These are phyloP conservation scores for Mycogone perniciosa DNA, from an alignment of 2,329 filamentous ascomycete species.

Conservation along the genomic window DNA sequence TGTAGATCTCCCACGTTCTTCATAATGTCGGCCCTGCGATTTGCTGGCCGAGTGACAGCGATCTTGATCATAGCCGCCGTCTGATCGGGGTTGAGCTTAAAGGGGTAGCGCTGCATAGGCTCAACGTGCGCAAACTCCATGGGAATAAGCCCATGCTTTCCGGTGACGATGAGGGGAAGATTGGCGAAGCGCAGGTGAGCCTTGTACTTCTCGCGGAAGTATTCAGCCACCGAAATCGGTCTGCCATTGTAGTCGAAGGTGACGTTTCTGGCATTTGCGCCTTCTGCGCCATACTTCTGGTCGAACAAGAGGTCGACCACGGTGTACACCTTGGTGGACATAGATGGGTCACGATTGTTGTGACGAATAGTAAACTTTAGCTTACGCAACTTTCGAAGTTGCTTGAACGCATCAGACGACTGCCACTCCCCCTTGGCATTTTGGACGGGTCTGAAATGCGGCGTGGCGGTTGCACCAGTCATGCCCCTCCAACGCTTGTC, in stretches of 20 bases:
- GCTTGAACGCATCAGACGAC: conserved; percentile 47
- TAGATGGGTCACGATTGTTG: conserved; percentile 31
- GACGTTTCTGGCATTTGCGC: conserved; percentile 44
- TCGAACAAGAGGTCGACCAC: conserved; percentile 47
- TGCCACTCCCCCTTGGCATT: conserved; percentile 20
- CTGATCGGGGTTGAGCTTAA: conserved; percentile 56
- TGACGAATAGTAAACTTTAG: conserved; percentile 53
- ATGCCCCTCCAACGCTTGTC: conserved; percentile 25
- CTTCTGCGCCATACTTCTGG: conserved; percentile 35
- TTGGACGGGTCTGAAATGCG: conserved; percentile 31
- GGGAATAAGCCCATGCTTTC: conserved; percentile 49
- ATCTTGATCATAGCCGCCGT: conserved; percentile 89
- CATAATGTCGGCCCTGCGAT: conserved; percentile 62
- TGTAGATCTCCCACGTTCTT: conserved; percentile 51
- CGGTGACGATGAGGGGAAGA: conserved; percentile 54
- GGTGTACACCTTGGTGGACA: conserved; percentile 41
- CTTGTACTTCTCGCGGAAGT: conserved; percentile 52
- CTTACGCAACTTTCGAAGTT: conserved; percentile 47
- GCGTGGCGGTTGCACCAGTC: conserved; percentile 21
- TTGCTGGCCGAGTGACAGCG: conserved; percentile 68
- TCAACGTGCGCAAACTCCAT: conserved; percentile 53
- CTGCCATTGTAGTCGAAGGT: conserved; percentile 49
- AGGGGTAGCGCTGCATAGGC: conserved; percentile 54
- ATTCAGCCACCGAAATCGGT: conserved; percentile 42
- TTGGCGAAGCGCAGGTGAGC: conserved; percentile 39